A percentile compares a stretch with the other conserved stretches of the same genome.
Evolutionary conservation across 192 early-diverging fungal genomes (phyloP).

Genomic region (Coemansia sp.): DNA sequence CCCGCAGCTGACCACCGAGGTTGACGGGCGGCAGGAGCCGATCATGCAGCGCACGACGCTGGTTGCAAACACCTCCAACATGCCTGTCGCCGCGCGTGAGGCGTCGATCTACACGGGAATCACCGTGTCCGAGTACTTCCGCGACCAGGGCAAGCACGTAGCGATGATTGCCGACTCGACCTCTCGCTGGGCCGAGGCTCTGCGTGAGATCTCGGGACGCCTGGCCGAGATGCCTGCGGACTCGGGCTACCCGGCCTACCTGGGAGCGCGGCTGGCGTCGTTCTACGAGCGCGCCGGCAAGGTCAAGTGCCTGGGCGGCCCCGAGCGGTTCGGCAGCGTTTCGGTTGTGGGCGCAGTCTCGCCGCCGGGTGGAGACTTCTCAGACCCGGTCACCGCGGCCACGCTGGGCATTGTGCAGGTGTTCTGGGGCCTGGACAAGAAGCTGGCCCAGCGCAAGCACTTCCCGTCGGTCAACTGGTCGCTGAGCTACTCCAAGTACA

Average conservation of each 20-base stretch:
- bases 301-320: constrained; percentile 94
- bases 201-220: constrained; percentile 99
- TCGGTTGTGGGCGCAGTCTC: constrained; percentile 99
- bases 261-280: constrained; percentile 97
- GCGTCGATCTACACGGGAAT: constrained; percentile 99
- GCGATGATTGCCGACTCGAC: constrained; percentile 99
- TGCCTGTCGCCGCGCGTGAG: constrained; percentile 99
- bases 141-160: constrained; percentile 98
- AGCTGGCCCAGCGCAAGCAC: constrained; percentile 99
- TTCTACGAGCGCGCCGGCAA: constrained; percentile 99
- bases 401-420: constrained; percentile 99
- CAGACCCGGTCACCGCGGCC: constrained; percentile 96
- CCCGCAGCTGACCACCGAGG: constrained; percentile 87
- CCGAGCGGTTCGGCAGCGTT: constrained; percentile 88
- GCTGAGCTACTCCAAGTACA: constrained; percentile 96
- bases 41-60: constrained; percentile 99
- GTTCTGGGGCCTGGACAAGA: constrained; percentile 99
- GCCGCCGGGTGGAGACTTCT: constrained; percentile 99
- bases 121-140: constrained; percentile 99
- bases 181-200: constrained; percentile 99
- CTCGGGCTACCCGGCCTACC: constrained; percentile 96
- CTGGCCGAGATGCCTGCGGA: constrained; percentile 99
- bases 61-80: constrained; percentile 99
- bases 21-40: constrained; percentile 93
- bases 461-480: constrained; percentile 99